Evolutionary conservation across 805 yeast genomes (phyloP), one percentile per base, ranked within the genome.

Genomic region (Metschnikowia sp.): DNA sequence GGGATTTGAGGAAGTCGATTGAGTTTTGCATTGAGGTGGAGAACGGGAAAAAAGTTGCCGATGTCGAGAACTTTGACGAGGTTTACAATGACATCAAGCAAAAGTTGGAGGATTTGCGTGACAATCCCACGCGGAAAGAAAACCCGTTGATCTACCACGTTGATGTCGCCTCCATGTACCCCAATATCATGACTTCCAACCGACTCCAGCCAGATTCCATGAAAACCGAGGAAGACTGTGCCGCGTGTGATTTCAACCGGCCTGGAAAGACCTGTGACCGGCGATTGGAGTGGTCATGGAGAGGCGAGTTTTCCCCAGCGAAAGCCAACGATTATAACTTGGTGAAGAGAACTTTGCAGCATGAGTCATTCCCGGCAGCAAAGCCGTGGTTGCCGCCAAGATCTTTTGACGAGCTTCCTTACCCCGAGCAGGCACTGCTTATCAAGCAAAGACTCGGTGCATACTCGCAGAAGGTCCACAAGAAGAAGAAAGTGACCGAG

Each of bases 81-180:
- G 77, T 94, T 15, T 77, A 81, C 59, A 66, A 78, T 6, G 69
- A 78, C 34, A 83, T 95, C 48, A 75, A 74, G 36, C 55, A 60
- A 0, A 72, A 72, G 33, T 70, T 94, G 11, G 49, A 76, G n/a
- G 86, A 76, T 2, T 66, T 94, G 43, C 82, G 79, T 51, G 63
- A 72, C 1, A 75, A 76, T 34, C 91, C 92, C 1, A 74, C 74
- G 33, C 74, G 97, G 55, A 63, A 65, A 10, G 98, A 94, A 58
- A 71, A 72, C 10, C 99, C 99, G 0, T 72, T 88, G 40, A 94
- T 94, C 53, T 94, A 95, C 59, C 99, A 94, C 62, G 96, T 95
- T 33, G 99, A 94, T 72, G 99, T 94, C 42, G 97, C 99, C 0
- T 94, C 99, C 1, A 94, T 94, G 99, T 94, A 94, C 62, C 99